A percentile compares a stretch with the other conserved stretches of the same genome.
Evolutionary conservation across 2,329 filamentous ascomycete genomes (phyloP).

Genomic region (Ascochyta lentis): DNA sequence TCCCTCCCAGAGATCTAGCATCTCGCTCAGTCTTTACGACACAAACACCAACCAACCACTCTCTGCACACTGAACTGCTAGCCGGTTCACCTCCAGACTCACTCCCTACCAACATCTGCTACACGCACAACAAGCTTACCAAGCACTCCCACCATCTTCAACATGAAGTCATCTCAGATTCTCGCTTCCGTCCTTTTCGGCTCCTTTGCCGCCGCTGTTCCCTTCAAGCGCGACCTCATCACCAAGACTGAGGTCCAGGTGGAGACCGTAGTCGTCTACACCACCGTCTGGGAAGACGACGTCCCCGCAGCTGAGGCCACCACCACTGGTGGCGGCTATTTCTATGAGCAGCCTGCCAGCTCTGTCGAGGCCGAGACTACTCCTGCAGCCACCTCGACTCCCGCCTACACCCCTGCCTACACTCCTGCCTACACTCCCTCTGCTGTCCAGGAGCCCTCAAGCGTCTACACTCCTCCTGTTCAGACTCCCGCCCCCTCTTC

Average conservation of each 20-base stretch:
- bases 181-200: constrained; percentile 46
- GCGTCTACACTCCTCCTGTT: constrained; percentile 22
- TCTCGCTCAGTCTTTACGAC: constrained; percentile 44
- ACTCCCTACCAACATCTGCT: constrained; percentile 22
- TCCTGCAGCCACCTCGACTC: constrained; percentile 17
- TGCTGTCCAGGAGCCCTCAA: constrained; percentile 17
- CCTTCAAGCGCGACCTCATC: constrained; percentile 45
- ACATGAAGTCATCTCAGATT: constrained; percentile 48
- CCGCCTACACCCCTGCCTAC: constrained; percentile 16
- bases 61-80: constrained; percentile 43
- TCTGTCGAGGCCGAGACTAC: constrained; percentile 23
- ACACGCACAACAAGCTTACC: constrained; percentile 26
- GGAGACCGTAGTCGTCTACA: constrained; percentile 46
- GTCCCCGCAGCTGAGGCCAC: constrained; percentile 23
- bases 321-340: constrained; percentile 21
- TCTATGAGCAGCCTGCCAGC: constrained; percentile 34
- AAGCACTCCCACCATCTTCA: constrained; percentile 20
- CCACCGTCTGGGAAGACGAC: constrained; percentile 44
- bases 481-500: constrained; percentile 8
- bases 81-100: constrained; percentile 39
- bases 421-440: constrained; percentile 20
- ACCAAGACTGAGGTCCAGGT: constrained; percentile 43
- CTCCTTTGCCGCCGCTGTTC: constrained; percentile 41
- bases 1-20: constrained; percentile 42
- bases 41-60: constrained; percentile 25